Evolutionary conservation across 2,329 filamentous ascomycete genomes (phyloP), one percentile per base, ranked within the genome.

Genomic region (Simplicillium sp.): DNA sequence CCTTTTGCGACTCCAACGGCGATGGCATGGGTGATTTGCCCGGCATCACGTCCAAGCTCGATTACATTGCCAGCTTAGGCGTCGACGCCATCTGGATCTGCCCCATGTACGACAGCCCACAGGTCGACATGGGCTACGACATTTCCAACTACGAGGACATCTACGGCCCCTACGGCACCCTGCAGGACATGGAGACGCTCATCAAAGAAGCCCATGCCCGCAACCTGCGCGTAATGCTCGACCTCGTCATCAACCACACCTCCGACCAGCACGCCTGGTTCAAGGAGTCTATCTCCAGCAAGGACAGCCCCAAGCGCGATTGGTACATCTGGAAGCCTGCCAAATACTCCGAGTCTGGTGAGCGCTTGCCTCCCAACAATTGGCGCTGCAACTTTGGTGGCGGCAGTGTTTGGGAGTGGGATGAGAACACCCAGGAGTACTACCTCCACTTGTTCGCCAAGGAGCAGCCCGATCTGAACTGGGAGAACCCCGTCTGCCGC

Each of bases 391-490:
- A 69, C 62, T 84, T 78, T 47, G 71, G 71, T 11, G 71, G 70
- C 28, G 73, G 71, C 13, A 73, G 73, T 40, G 76, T 72, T 0
- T 87, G 82, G 84, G 66, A 79, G 44, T 89, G 77, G 66, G 84
- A 88, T 50, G 77, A 84, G 48, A 55, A 61, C n/a, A 86, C 83
- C 0, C 68, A 71, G 37, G 82, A 89, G 59, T 89, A 87, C 57
- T 89, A 87, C 52, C 73, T 89, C 0, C 79, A 84, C 46, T 69
- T 92, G 11, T 94, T 87, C 57, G 78, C 81, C 7, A 73, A 73
- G 5, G 77, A 85, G 48, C 86, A 90, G 56, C 86, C 87, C 0
- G 87, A 92, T 50, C 68, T 92, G n/a, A 92, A 92, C 61, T 92
- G 85, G 84, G 83, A 89, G 53, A 84, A 82, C 43, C 68, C 70